Evolutionary conservation across 208 protist species (phyloP).

Genomic region (Strigomonas culicis): DNA sequence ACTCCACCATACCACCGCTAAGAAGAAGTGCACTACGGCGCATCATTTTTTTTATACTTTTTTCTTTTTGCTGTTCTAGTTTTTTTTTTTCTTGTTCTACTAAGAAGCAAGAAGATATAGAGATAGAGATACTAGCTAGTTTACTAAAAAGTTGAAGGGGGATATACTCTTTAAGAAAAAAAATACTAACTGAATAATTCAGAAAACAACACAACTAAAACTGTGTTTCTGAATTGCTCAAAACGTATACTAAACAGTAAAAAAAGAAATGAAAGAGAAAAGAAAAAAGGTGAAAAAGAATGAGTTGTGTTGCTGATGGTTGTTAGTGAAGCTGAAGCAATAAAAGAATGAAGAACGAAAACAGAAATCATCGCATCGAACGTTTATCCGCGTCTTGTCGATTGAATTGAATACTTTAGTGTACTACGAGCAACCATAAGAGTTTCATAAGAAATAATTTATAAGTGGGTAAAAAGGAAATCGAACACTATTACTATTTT

Average conservation of each 20-base stretch:
- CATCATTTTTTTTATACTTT: constrained; percentile 42
- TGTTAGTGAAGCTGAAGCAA: not conserved
- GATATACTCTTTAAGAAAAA: not conserved
- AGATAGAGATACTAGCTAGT: not conserved
- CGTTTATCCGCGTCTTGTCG: too few species aligned
- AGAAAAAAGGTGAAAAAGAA: constrained; percentile 4
- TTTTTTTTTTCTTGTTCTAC: not conserved
- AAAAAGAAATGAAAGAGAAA: constrained; percentile 6
- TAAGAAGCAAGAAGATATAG: not conserved
- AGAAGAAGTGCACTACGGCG: constrained; percentile 64
- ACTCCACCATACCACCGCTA: constrained; percentile 84
- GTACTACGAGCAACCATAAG: too few species aligned
- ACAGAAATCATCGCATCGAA: not conserved
- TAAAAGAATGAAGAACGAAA: not conserved
- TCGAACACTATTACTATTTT: not conserved
- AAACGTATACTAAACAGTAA: too few species aligned
- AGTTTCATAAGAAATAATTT: too few species aligned
- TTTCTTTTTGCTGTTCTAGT: not conserved
- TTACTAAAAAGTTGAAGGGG: not conserved
- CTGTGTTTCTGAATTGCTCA: too few species aligned
- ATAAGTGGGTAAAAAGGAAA: not conserved
- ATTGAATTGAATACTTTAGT: too few species aligned
- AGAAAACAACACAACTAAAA: too few species aligned
- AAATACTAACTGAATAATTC: constrained; percentile 10
- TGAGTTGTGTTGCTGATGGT: not conserved